phyloP scores from a whole-genome alignment of 1,284 basidiomycete species.

The Ceraceosorus bombacis region DNA sequence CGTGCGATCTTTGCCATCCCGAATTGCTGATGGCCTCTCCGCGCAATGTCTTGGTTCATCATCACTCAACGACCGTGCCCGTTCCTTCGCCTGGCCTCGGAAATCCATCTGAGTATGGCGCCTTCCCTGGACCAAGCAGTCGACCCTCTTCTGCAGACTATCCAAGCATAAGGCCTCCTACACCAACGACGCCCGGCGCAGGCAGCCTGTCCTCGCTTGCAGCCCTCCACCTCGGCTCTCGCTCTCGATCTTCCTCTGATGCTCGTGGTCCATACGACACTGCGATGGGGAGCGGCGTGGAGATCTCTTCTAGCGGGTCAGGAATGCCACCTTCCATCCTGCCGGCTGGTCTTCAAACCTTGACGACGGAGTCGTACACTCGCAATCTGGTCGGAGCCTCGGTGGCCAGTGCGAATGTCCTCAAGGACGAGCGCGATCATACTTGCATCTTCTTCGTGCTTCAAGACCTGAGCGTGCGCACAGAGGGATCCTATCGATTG shows the following conservation, averaged over 20 bases:
- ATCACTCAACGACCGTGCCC: slow-evolving; percentile 24
- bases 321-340: too few species aligned
- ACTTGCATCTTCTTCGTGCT: slow-evolving; percentile 42
- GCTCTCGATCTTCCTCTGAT: not conserved
- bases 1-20: slow-evolving; percentile 38
- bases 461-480: slow-evolving; percentile 38
- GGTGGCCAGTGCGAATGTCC: slow-evolving; percentile 37
- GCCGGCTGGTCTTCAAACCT: slow-evolving; percentile 3
- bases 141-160: not conserved
- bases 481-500: slow-evolving; percentile 39
- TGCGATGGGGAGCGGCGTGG: not conserved
- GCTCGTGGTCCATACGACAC: not conserved
- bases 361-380: slow-evolving; percentile 21
- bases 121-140: not conserved
- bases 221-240: not conserved
- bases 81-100: slow-evolving; percentile 15
- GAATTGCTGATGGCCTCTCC: slow-evolving; percentile 32
- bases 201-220: not conserved
- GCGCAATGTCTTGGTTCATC: slow-evolving; percentile 33
- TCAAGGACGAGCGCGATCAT: slow-evolving; percentile 36
- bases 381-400: slow-evolving; percentile 37
- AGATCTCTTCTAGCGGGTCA: not conserved
- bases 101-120: not conserved
- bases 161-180: too few species aligned
- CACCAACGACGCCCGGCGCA: not conserved